Evolutionary conservation across 2,329 filamentous ascomycete species (phyloP).

Genomic region (Sordariomycetes sp.): DNA sequence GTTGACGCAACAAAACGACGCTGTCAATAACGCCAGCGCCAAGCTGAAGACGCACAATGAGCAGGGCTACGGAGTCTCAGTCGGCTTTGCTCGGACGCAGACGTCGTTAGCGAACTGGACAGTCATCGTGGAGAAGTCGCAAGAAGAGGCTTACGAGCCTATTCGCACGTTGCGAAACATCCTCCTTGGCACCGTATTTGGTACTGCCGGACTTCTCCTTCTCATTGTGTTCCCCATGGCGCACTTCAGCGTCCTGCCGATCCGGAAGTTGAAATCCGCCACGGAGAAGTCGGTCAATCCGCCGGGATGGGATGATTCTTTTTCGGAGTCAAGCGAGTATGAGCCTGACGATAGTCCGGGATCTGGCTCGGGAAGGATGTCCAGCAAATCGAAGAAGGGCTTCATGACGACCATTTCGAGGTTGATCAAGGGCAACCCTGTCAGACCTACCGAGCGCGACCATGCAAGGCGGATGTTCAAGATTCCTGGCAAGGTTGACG

Average conservation of each 20-base stretch:
- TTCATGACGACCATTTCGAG: conserved; percentile 26
- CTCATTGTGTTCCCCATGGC: conserved; percentile 69
- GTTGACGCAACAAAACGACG: conserved; percentile 40
- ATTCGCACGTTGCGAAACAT: conserved; percentile 71
- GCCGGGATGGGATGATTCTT: conserved; percentile 46
- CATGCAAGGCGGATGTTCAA: conserved; percentile 55
- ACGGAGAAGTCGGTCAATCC: conserved; percentile 66
- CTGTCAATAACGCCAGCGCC: conserved; percentile 60
- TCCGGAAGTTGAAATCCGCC: conserved; percentile 64
- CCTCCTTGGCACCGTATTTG: conserved; percentile 76
- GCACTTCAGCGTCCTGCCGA: conserved; percentile 74
- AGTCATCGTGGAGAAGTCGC: conserved; percentile 68
- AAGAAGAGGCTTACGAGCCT: conserved; percentile 65
- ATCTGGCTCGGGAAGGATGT: conserved; percentile 14
- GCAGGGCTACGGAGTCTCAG: conserved; percentile 57
- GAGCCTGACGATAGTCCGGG: conserved; percentile 32
- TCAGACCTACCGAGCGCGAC: conserved; percentile 15
- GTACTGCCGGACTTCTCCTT: conserved; percentile 64
- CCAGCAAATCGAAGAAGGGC: conserved; percentile 34
- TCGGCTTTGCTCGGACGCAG: conserved; percentile 68
- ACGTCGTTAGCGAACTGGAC: conserved; percentile 71
- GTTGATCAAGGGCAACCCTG: conserved; percentile 22
- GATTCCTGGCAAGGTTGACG: conserved; percentile 75
- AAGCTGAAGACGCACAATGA: conserved; percentile 66
- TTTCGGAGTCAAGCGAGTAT: conserved; percentile 26